Evolutionary conservation across 2,329 filamentous ascomycete genomes (phyloP).

Genomic region (Apiospora saccharicola): DNA sequence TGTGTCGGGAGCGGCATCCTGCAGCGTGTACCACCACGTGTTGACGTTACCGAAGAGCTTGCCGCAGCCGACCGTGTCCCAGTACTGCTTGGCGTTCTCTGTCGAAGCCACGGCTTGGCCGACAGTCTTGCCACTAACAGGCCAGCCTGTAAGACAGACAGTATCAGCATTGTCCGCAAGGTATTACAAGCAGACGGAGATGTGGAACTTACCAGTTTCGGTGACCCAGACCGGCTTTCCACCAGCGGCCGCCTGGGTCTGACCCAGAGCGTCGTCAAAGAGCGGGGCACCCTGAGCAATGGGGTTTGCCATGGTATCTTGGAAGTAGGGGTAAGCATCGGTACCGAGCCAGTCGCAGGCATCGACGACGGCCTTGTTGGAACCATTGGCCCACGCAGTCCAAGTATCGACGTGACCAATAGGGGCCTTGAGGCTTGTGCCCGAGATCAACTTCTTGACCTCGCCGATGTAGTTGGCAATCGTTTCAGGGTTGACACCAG

Average conservation of each 20-base stretch:
- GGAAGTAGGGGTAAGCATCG: constrained; percentile 87
- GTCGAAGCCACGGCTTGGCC: constrained; percentile 69
- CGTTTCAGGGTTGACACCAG: constrained; percentile 67
- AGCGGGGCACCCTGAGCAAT: constrained; percentile 70
- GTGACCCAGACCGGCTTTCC: constrained; percentile 85
- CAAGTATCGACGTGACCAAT: constrained; percentile 92
- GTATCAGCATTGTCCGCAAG: background rate
- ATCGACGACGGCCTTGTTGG: constrained; percentile 74
- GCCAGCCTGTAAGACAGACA: constrained; percentile 65
- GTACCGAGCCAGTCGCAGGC: constrained; percentile 82
- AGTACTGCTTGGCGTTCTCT: constrained; percentile 80
- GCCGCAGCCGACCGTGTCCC: constrained; percentile 79
- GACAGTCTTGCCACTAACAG: constrained; percentile 71
- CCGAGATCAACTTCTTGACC: constrained; percentile 68
- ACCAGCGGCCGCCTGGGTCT: constrained; percentile 63
- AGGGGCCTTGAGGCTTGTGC: constrained; percentile 64
- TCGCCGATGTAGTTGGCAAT: constrained; percentile 75
- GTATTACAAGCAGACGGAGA: too few relatives aligned
- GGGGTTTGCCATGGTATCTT: constrained; percentile 71
- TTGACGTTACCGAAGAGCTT: constrained; percentile 67
- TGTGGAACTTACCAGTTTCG: constrained; percentile 63
- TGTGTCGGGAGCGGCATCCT: constrained; percentile 66
- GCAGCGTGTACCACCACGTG: constrained; percentile 81
- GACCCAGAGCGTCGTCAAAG: constrained; percentile 71
- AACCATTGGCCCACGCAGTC: constrained; percentile 77